Evolutionary conservation across 495 filamentous ascomycete genomes (phyloP), one percentile per base, ranked within the genome.

Genomic region (Astrothelium subdiscretum): DNA sequence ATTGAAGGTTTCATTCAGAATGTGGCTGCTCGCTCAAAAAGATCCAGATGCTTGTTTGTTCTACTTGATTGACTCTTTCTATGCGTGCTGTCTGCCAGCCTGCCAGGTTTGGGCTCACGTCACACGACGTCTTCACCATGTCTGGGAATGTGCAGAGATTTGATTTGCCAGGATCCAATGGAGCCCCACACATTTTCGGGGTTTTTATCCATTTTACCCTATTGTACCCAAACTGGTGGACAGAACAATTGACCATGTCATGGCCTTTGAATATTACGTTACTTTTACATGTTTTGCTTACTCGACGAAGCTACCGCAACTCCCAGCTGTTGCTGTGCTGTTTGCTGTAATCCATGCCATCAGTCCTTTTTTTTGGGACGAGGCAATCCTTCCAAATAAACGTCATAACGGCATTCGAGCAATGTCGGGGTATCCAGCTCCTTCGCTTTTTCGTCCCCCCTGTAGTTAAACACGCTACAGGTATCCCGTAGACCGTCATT

Each of bases 51-150:
- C 15, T 5, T 48, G 5, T 48, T 48, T 0, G 5, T 48, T 18
- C 20, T 18, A 22, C 43, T 18, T 20, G 5, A 20, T 18, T 20
- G 13, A 12, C 5, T 12, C n/a, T 18, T 48, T 22, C 43, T 22
- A 22, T 48, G 13, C n/a, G 43, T 48, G 12, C 43, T 18, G 20
- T 48, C 13, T 48, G 43, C 43, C 43, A n/a, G 10, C n/a, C n/a
- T 12, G 43, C 13, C 43, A 48, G n/a, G 43, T 48, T 48, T 18
- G n/a, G 20, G 43, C 12, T 48, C n/a, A 22, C 43, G 48, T 54
- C 48, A 54, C 48, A 54, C 48, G 48, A 54, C 48, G 29, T 54
- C 48, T 54, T 54, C 48, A 54, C 48, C 48, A 54, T 29, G 48
- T 54, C 48, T 54, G 48, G 48, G 48, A 48, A n/a, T 12, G 43